Base-by-base conservation (phyloP, 371 early-diverging fungal species). In the Mortierella sp. region DNA sequence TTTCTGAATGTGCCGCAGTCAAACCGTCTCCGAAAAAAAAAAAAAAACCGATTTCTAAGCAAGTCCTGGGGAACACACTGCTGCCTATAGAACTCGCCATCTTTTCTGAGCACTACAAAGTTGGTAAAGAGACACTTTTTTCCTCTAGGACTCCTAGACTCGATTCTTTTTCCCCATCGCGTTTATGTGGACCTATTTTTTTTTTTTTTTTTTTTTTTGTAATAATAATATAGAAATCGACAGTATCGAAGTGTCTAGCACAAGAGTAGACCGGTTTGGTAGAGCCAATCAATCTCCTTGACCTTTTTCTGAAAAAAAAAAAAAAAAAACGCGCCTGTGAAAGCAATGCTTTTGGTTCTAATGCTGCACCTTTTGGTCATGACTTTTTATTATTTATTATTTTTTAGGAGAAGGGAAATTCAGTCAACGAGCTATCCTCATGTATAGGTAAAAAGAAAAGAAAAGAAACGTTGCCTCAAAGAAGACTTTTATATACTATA, bases 161-260 rank as follows among this genome's bases (percentile, higher is more conserved):
- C 44, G 6, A 11, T 64, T 46, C 16, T 7, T 19, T 28, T n/a
- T n/a, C 9, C 37, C 9, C 37, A 37, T 37, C 37, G 7, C 21
- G 16, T 16, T 53, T 2, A 37, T 21, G 67, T 23, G 23, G 43
- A 55, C 11, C 26, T 44, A 7, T 29, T 37, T 47, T 63, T 15
- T 15, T n/a, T 52, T 4, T 15, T 64, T 47, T 11, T 12, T 23
- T 30, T n/a, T n/a, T n/a, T n/a, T n/a, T n/a, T n/a, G n/a, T n/a
- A n/a, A n/a, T n/a, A n/a, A n/a, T 19, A 11, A 51, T 4, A 57
- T 65, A 86, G 88, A 87, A 71, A 88, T 89, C 46, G 87, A 84
- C 47, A 89, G 90, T 57, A 84, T 89, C n/a, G 90, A 89, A 67
- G 85, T 89, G 1, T 85, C 84, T 18, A 88, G 85, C 3, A 87